Percentiles rank a stretch among this genome's conserved stretches.
Conservation (phyloP, 1,284 basidiomycete genomes). For the Uromyces viciae-fabae region DNA sequence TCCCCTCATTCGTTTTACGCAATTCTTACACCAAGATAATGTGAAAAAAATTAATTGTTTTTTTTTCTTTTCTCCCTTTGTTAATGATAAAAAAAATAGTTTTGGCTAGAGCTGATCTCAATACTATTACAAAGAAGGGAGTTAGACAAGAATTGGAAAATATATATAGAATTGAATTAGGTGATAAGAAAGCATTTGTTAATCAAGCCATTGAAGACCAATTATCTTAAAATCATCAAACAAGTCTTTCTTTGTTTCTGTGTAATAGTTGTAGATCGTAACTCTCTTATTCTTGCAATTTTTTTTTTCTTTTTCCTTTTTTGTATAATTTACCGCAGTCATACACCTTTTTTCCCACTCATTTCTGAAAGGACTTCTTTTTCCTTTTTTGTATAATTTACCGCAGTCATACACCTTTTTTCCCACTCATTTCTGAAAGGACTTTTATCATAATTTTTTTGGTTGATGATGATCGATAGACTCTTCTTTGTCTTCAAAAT, state of each 20-base stretch:
- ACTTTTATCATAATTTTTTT: background rate
- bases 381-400: background rate
- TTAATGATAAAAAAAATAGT: too few relatives aligned
- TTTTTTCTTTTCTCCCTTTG: conserved; percentile 58
- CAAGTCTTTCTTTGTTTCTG: background rate
- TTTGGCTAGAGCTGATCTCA: conserved; percentile 72
- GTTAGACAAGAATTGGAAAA: conserved; percentile 67
- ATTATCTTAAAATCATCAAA: background rate
- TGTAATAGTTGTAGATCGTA: too few relatives aligned
- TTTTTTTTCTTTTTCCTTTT: background rate
- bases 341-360: background rate
- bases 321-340: background rate
- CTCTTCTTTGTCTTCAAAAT: background rate
- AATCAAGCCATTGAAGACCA: conserved; percentile 48
- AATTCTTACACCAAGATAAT: background rate
- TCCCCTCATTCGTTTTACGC: background rate
- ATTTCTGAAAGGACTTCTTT: background rate
- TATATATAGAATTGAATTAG: conserved; percentile 47
- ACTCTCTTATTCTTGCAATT: background rate
- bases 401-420: background rate
- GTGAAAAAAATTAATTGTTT: conserved; percentile 1
- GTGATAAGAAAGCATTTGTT: conserved; percentile 48
- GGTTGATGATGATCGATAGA: background rate
- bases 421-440: background rate
- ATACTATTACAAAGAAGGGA: conserved; percentile 81